Evolutionary conservation across 139 green algal species (phyloP), one percentile per base, ranked within the genome.

Genomic region (Desmodesmus armatus): DNA sequence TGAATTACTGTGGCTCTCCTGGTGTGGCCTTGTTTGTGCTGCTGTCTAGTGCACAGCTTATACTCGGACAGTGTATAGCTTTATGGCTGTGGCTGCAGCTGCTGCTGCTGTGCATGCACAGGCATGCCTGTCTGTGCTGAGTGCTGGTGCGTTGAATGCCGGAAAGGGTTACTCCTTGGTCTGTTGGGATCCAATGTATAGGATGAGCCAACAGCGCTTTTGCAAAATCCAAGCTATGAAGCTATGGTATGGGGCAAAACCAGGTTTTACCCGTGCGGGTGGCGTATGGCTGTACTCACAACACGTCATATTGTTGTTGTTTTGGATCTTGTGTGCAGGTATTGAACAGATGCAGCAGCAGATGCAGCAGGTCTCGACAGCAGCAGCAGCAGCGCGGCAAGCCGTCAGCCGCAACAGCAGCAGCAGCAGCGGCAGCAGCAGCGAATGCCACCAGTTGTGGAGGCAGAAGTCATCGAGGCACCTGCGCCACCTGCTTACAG

Each of bases 361-460:
- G 75, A 70, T 69, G 53, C 75, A 80, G 73, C 73, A 80, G 47
- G 73, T 78, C 2, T 17, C 41, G 62, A 41, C 70, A 40, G 70
- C 70, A 62, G 27, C 70, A 40, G 62, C 29, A 5, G 29, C 40
- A 2, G 1, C 5, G 29, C 29, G 39, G 29, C 29, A 71, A 31
- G 29, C 62, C 4, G 27, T 62, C 70, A 78, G 43, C 70, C 23
- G 40, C 63, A 78, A 41, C 44, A 62, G 40, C 70, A 78, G n/a
- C 40, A 40, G 43, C 41, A 62, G 41, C 29, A n/a, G 4, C 21
- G 19, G 40, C 19, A 58, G 21, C 41, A 60, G 41, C 40, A 39
- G 70, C 29, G 3, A 25, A n/a, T n/a, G n/a, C n/a, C n/a, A 23
- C 2, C 29, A 72, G 63, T 31, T n/a, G n/a, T 31, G 41, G 63